A percentile compares a stretch with the other conserved stretches of the same genome.
Evolutionary conservation across 768 basidiomycete genomes (phyloP).

Genomic region (Kockovaella imperatae): DNA sequence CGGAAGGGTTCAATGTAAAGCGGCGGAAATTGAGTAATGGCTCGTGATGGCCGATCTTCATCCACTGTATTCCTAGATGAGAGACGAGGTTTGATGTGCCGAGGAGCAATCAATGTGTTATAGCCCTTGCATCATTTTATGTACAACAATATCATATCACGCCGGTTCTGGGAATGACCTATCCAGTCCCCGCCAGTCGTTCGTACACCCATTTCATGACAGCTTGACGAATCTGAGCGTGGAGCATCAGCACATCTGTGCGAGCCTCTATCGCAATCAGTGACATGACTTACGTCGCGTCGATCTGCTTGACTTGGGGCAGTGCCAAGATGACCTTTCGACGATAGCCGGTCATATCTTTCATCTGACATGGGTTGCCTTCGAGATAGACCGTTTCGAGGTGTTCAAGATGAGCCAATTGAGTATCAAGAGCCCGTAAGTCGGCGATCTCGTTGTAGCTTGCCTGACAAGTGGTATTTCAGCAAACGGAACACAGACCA

Average conservation of each 20-base stretch:
- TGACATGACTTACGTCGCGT: constrained; percentile 73
- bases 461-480: constrained; percentile 51
- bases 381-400: constrained; percentile 90
- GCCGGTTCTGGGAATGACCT: no score
- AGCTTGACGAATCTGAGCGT: constrained; percentile 4
- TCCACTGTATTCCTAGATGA: no score
- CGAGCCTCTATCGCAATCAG: no score
- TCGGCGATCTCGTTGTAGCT: constrained; percentile 78
- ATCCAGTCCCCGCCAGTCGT: no score
- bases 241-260: constrained; percentile 2
- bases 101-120: no score
- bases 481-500: background rate
- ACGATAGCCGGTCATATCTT: constrained; percentile 69
- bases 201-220: background rate
- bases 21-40: no score
- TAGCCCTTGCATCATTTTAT: no score
- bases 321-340: constrained; percentile 81
- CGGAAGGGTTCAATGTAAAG: no score
- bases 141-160: no score
- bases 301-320: constrained; percentile 85
- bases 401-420: constrained; percentile 56
- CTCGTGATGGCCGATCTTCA: no score
- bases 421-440: constrained; percentile 58
- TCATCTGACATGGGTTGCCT: constrained; percentile 80
- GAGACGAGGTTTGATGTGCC: no score